These are phyloP conservation scores for Diddensiella transvaalensis DNA, from an alignment of 805 yeast genomes.

Conservation along the genomic window DNA sequence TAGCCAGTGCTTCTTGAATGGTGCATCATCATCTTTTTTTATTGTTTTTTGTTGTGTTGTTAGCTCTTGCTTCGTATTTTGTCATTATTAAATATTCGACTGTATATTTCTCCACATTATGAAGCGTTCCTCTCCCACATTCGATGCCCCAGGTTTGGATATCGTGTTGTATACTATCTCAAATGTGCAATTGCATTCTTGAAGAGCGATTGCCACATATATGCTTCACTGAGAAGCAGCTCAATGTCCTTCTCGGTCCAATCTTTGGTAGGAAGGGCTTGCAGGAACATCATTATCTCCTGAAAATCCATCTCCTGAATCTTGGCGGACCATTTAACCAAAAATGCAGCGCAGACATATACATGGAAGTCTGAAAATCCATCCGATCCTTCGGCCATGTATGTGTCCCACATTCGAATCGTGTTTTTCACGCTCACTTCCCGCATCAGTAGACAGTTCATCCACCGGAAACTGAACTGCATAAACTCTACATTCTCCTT, in stretches of 20 bases:
- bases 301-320: constrained; percentile 87
- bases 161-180: too few relatives aligned
- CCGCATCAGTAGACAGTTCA: constrained; percentile 96
- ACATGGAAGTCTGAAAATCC: constrained; percentile 93
- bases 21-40: too few relatives aligned
- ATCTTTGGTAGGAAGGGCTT: constrained; percentile 77
- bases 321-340: constrained; percentile 79
- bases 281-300: constrained; percentile 86
- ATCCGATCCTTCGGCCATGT: constrained; percentile 50
- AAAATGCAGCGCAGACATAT: constrained; percentile 95
- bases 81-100: too few relatives aligned
- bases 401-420: constrained; percentile 97
- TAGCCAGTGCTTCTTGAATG: constrained; percentile 15
- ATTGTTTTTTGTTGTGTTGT: too few relatives aligned
- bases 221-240: constrained; percentile 89
- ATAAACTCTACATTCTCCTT: constrained; percentile 86
- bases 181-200: constrained; percentile 88
- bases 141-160: too few relatives aligned
- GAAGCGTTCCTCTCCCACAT: too few relatives aligned
- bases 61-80: too few relatives aligned
- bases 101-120: too few relatives aligned
- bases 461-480: constrained; percentile 96
- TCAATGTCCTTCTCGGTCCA: constrained; percentile 93
- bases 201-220: constrained; percentile 91
- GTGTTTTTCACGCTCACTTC: constrained; percentile 76